A percentile compares a stretch with the other conserved stretches of the same genome.
Evolutionary conservation across 495 filamentous ascomycete species (phyloP).

Genomic region (Neohortaea acidophila): DNA sequence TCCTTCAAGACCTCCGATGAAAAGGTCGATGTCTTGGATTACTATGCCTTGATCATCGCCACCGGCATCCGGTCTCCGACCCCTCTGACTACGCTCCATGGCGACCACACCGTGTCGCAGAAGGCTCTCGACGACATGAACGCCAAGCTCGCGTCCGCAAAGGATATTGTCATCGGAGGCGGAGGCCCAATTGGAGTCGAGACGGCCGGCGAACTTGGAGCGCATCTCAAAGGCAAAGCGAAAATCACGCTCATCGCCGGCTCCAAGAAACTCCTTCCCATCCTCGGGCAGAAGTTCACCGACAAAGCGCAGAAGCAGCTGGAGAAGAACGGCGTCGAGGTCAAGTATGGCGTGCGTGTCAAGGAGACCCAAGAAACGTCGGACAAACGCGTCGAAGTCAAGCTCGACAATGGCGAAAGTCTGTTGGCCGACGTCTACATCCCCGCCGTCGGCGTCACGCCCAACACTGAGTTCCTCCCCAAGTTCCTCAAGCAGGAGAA

Average conservation of each 20-base stretch:
- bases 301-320: constrained; percentile 31
- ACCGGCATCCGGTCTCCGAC: constrained; percentile 22
- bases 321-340: constrained; percentile 30
- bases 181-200: constrained; percentile 54
- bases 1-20: constrained; percentile 12
- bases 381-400: constrained; percentile 21
- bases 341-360: constrained; percentile 29
- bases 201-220: constrained; percentile 36
- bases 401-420: constrained; percentile 25
- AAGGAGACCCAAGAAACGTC: constrained; percentile 10
- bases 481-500: constrained; percentile 23
- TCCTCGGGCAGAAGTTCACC: constrained; percentile 26
- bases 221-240: constrained; percentile 26
- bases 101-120: constrained; percentile 15
- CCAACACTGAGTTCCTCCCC: constrained; percentile 33
- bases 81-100: constrained; percentile 22
- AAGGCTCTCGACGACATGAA: constrained; percentile 20
- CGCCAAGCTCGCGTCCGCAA: constrained; percentile 21
- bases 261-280: constrained; percentile 32
- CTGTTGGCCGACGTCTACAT: constrained; percentile 35
- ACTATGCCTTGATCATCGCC: constrained; percentile 31
- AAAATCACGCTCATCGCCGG: constrained; percentile 32
- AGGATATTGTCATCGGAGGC: constrained; percentile 37
- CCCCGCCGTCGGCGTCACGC: constrained; percentile 31
- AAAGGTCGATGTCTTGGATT: constrained; percentile 21